Conservation (phyloP, 208 protist species). For the Leishmania mexicana region DNA sequence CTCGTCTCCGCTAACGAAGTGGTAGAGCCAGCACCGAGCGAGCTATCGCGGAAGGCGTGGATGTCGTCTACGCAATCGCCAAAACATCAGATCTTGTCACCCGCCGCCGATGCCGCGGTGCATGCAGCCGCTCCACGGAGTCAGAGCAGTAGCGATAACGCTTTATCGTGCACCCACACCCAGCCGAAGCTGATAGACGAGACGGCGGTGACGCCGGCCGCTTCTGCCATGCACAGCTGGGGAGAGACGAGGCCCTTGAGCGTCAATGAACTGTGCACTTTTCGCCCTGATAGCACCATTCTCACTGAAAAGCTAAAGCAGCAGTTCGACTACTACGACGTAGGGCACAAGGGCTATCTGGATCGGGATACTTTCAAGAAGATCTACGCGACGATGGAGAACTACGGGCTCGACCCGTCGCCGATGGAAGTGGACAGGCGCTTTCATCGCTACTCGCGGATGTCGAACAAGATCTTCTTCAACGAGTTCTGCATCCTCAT, state of each 20-base stretch:
- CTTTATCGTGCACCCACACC: background rate
- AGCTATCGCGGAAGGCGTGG: background rate
- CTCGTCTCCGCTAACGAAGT: background rate
- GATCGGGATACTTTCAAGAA: constrained; percentile 76
- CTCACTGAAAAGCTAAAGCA: constrained; percentile 67
- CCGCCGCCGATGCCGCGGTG: background rate
- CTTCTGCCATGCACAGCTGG: background rate
- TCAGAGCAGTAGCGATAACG: background rate
- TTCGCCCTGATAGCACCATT: constrained; percentile 6
- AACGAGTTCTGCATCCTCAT: constrained; percentile 88
- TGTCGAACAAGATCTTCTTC: constrained; percentile 62
- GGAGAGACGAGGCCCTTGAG: background rate
- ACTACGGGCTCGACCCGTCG: constrained; percentile 72
- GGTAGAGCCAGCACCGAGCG: background rate
- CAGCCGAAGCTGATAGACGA: background rate
- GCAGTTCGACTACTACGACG: constrained; percentile 67
- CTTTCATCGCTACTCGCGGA: constrained; percentile 54
- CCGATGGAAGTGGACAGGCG: constrained; percentile 51
- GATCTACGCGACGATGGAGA: constrained; percentile 74
- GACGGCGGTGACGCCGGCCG: background rate
- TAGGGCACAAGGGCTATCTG: constrained; percentile 59
- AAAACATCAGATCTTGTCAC: background rate
- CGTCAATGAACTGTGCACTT: background rate
- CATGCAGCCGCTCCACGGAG: background rate
- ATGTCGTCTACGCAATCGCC: background rate